Evolutionary conservation across 345 rosid genomes (phyloP), one percentile per base, ranked within the genome.

Genomic region (Brassica incana): DNA sequence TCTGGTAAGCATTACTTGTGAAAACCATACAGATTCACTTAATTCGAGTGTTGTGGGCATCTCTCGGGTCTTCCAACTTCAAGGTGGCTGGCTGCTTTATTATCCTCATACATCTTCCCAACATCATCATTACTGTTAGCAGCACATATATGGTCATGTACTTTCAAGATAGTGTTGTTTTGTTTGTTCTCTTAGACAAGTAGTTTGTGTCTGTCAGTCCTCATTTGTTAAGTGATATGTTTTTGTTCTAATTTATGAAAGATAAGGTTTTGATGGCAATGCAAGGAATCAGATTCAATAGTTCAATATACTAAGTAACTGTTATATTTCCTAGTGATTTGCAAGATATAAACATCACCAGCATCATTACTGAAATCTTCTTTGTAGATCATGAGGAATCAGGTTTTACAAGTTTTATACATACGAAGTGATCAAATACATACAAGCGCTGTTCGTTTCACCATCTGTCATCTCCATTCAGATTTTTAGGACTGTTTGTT

Each of bases 141-240:
- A 56, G 0, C 64, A 54, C 10, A 35, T 70, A 15, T 36, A 71
- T 54, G 65, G 18, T 45, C 18, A 64, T 67, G 45, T 67, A 60
- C 70, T 65, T 2, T 60, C 78, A 27, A 5, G 4, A n/a, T 20
- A 10, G 62, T 20, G 48, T 64, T 7, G 58, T 71, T 35, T 71
- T 78, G 60, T 71, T 43, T 27, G 0, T 64, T 27, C 48, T 62
- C 23, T 33, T 65, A 18, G 14, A 35, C 56, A 71, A 29, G 5
- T 52, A 71, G 71, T 78, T 65, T 78, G 65, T 77, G 36, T 70
- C 54, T 45, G 48, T 40, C 48, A 50, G 58, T 32, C 56, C 3
- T 23, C 33, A 23, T 62, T 62, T 62, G 66, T 27, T 29, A 61
- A 27, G 8, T 61, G 61, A 1, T 20, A 59, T 59, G 64, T 9